Evolutionary conservation across 495 filamentous ascomycete species (phyloP), one percentile per base, ranked within the genome.

Genomic region (Parathielavia hyrcaniae): DNA sequence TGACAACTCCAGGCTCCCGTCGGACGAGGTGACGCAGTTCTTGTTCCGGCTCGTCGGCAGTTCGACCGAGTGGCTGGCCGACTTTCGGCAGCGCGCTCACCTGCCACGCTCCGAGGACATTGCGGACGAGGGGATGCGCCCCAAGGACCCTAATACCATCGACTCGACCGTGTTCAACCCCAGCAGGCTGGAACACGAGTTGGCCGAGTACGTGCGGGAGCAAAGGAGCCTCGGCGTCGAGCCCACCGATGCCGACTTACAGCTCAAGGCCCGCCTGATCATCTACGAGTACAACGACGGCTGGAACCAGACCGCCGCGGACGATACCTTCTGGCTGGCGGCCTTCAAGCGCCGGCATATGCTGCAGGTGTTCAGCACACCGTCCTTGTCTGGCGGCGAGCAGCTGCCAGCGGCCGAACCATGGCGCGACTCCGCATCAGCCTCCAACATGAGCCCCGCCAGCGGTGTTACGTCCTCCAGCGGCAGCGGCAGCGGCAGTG

Each of bases 221-320:
- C 76, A 82, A 60, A 64, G 75, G 14, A 60, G 77, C 0, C 62
- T 73, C 22, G 84, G 85, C 0, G 53, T 76, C 35, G 69, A 79
- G 40, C 83, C 83, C 6, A 79, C 77, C 32, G 85, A 89, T 63
- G 71, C 71, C 17, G 81, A 85, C 61, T 63, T 89, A 36, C 85
- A 88, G 68, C 74, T 72, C 17, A 75, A 86, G 65, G 85, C 77
- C 9, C 82, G 86, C 51, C 71, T 79, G 30, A 80, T 86, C 56
- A 80, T 88, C 57, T 88, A 86, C 67, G 81, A 80, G 17, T 75
- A 67, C 46, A 81, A 86, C 55, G 86, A 88, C 59, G 75, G 77
- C 19, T 89, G 84, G 84, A 87, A 88, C 55, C 85, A 87, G 67
- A 88, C 85, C 0, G 83, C 80, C 20, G 82, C 85, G 8, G 86